Evolutionary conservation across 2,329 filamentous ascomycete genomes (phyloP), one percentile per base, ranked within the genome.

Genomic region (Epichloe scottii): DNA sequence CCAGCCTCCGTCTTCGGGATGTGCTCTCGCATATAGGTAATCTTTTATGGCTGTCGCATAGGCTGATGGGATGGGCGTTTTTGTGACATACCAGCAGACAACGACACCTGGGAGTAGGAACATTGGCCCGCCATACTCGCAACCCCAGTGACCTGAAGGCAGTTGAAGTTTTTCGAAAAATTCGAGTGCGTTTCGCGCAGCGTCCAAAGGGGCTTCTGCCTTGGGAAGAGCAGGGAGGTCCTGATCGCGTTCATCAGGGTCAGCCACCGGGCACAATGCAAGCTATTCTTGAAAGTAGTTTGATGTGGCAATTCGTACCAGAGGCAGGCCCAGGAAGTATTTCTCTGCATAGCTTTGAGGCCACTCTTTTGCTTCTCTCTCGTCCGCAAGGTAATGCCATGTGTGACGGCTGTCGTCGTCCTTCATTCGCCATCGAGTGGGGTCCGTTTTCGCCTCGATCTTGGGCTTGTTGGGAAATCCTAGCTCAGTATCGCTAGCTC

Each of bases 91-190:
- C 82, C 88, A 94, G 30, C 86, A 78, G 58, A 95, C 81, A 55
- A 96, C 81, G 21, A 95, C 66, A 43, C 91, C 88, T 0, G 91
- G 89, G 1, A 97, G 74, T 39, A 97, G 78, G 63, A 98, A 98
- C 87, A 96, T 91, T 4, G 93, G 93, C 0, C 93, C 93, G 50
- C 93, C 93, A 70, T 98, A 98, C 66, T 98, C 93, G 71, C 91
- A 97, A 5, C 77, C 93, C 93, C 93, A 98, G 63, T 96, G 88
- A 5, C 93, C 93, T 1, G 88, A 85, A 14, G 85, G 82, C 1
- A 96, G 76, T 66, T 98, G 93, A 23, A 97, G 78, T 56, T 91
- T 79, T 52, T 90, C 87, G 71, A 94, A 95, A 73, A 95, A 97
- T 3, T 79, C 73, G 50, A 97, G 76, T 38, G 85, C 89, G 70